Percentiles rank a stretch among this genome's conserved stretches.
These are phyloP conservation scores for Fraxinus latifolia DNA, from an alignment of 305 asterid species.

Conservation along the genomic window DNA sequence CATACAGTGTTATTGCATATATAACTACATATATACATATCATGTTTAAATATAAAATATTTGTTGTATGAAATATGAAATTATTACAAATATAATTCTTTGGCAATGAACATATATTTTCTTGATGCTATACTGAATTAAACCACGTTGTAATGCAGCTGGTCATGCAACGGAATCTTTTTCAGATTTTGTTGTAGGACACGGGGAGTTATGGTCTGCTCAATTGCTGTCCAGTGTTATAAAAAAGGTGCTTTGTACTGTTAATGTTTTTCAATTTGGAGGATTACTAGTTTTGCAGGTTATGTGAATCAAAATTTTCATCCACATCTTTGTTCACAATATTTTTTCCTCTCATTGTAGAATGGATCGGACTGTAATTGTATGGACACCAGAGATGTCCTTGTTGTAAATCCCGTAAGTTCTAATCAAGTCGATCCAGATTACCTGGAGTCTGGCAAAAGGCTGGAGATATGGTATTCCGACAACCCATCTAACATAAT, in stretches of 20 bases:
- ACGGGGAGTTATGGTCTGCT: constrained; percentile 97
- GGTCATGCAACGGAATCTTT: constrained; percentile 95
- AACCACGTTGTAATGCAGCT: constrained; percentile 56
- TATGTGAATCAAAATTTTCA: constrained; percentile 12
- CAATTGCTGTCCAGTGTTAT: constrained; percentile 71
- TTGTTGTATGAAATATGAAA: neutral
- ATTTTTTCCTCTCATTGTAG: constrained; percentile 43
- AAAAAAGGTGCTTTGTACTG: constrained; percentile 56
- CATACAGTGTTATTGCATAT: neutral
- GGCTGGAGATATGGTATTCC: constrained; percentile 84
- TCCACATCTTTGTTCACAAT: neutral
- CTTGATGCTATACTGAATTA: constrained; percentile 5
- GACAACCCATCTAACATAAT: constrained; percentile 60
- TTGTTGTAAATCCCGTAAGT: constrained; percentile 73
- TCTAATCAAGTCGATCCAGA: constrained; percentile 95
- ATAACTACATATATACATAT: neutral
- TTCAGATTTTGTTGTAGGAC: constrained; percentile 95
- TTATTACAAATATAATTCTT: neutral
- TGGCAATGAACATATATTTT: neutral
- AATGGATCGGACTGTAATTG: constrained; percentile 62
- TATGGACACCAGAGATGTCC: constrained; percentile 98
- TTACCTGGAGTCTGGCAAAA: constrained; percentile 64
- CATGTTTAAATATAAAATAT: neutral
- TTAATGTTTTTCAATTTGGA: constrained; percentile 3
- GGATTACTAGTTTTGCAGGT: constrained; percentile 13